Percentiles rank a stretch among this genome's conserved stretches.
Evolutionary conservation across 2,329 filamentous ascomycete species (phyloP).

Genomic region (Orbilia oligospora): DNA sequence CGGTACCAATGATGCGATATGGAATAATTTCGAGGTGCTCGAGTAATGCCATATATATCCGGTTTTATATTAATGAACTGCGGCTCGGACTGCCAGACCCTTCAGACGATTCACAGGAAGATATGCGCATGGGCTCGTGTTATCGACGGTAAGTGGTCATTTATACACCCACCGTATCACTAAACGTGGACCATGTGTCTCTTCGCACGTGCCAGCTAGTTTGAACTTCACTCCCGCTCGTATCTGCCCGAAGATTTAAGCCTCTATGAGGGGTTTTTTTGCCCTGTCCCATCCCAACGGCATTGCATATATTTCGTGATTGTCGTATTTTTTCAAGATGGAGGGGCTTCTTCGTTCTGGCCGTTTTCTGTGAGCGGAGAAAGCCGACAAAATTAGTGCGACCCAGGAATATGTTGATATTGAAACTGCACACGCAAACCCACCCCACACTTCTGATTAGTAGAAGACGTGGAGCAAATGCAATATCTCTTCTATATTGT

Average conservation of each 20-base stretch:
- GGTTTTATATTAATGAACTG: slow-evolving; percentile 29
- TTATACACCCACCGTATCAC: slow-evolving; percentile 18
- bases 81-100: slow-evolving; percentile 17
- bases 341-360: slow-evolving; percentile 11
- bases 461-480: slow-evolving; percentile 15
- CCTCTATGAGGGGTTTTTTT: slow-evolving; percentile 56
- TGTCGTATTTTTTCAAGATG: slow-evolving; percentile 34
- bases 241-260: slow-evolving; percentile 46
- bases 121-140: slow-evolving; percentile 5
- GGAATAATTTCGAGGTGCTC: slow-evolving; percentile 22
- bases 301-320: slow-evolving; percentile 11
- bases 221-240: slow-evolving; percentile 26
- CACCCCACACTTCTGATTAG: slow-evolving; percentile 51
- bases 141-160: slow-evolving; percentile 17
- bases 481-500: neutral
- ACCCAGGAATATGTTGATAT: slow-evolving; percentile 11
- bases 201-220: slow-evolving; percentile 33
- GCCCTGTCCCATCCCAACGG: slow-evolving; percentile 6
- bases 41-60: slow-evolving; percentile 30
- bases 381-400: slow-evolving; percentile 39
- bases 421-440: slow-evolving; percentile 22
- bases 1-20: slow-evolving; percentile 33
- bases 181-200: slow-evolving; percentile 24
- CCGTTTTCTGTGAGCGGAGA: slow-evolving; percentile 39
- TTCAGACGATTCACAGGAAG: slow-evolving; percentile 18